Conservation (phyloP, 139 green algal species). For the Chlorella sorokiniana region DNA sequence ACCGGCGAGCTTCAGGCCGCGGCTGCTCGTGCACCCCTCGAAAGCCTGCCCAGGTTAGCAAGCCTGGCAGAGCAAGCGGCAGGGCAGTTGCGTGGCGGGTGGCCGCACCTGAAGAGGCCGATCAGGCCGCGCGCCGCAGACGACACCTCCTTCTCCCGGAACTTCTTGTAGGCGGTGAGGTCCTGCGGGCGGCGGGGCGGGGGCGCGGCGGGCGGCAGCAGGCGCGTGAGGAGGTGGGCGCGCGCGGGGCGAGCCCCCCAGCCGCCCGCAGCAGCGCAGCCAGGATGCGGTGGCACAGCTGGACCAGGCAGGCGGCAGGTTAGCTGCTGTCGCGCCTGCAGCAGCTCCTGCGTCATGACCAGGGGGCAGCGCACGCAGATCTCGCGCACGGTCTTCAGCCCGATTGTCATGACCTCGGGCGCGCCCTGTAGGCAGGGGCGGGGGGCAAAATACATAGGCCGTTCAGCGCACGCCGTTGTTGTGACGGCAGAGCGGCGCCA, state of each 20-base stretch:
- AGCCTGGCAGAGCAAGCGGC: not conserved
- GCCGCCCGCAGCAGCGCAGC: too few relatives aligned
- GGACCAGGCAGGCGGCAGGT: not conserved
- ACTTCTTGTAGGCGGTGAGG: conserved; percentile 87
- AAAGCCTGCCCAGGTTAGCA: too few relatives aligned
- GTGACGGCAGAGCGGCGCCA: too few relatives aligned
- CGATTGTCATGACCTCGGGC: conserved; percentile 84
- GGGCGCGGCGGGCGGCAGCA: not conserved
- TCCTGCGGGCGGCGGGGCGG: conserved; percentile 53
- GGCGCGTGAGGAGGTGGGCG: not conserved
- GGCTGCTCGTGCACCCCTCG: too few relatives aligned
- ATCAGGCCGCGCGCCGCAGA: conserved; percentile 83
- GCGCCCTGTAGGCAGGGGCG: conserved; percentile 37
- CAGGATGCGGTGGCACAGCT: not conserved
- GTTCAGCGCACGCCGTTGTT: too few relatives aligned
- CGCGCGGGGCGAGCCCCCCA: too few relatives aligned
- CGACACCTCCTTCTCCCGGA: conserved; percentile 86
- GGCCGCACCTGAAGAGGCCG: conserved; percentile 72
- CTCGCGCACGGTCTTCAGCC: conserved; percentile 92
- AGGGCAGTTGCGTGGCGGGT: not conserved
- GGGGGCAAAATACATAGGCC: too few relatives aligned
- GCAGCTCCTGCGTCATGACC: conserved; percentile 89
- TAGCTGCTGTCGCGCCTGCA: conserved; percentile 74
- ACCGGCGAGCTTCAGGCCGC: not conserved
- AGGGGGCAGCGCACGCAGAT: conserved; percentile 85